Conservation (phyloP, 805 yeast genomes). For the Lipomyces spencermartinsiae region DNA sequence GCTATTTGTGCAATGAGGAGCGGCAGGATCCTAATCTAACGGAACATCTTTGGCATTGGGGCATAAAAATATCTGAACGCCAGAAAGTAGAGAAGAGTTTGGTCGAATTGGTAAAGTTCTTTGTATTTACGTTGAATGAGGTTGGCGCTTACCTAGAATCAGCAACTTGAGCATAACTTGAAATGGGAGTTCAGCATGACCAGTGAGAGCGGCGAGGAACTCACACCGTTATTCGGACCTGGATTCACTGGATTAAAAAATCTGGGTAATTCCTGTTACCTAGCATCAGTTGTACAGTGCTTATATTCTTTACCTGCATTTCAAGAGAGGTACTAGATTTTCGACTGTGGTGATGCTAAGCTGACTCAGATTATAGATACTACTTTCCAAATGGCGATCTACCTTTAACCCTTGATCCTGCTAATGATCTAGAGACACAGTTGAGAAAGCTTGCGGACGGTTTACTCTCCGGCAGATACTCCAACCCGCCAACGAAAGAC, state of each 20-base stretch:
- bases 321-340: slow-evolving; percentile 39
- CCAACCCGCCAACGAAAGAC: slow-evolving; percentile 57
- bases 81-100: slow-evolving; percentile 85
- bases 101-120: slow-evolving; percentile 63
- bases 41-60: slow-evolving; percentile 60
- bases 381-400: slow-evolving; percentile 36
- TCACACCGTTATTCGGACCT: slow-evolving; percentile 72
- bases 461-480: slow-evolving; percentile 71
- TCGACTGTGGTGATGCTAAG: background rate
- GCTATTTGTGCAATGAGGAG: slow-evolving; percentile 90
- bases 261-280: slow-evolving; percentile 90
- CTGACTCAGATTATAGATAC: slow-evolving; percentile 24
- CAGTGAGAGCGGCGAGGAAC: slow-evolving; percentile 68
- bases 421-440: slow-evolving; percentile 73
- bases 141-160: background rate
- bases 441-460: slow-evolving; percentile 83
- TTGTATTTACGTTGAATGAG: background rate
- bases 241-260: slow-evolving; percentile 85
- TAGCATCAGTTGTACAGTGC: slow-evolving; percentile 80
- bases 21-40: slow-evolving; percentile 70
- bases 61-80: slow-evolving; percentile 63
- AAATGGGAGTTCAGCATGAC: slow-evolving; percentile 91
- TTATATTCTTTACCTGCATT: slow-evolving; percentile 56
- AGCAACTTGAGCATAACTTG: slow-evolving; percentile 87
- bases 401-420: slow-evolving; percentile 55